These are phyloP conservation scores for Globisporangium mamillatum DNA, from an alignment of 352 stramenopile species.

Conservation along the genomic window DNA sequence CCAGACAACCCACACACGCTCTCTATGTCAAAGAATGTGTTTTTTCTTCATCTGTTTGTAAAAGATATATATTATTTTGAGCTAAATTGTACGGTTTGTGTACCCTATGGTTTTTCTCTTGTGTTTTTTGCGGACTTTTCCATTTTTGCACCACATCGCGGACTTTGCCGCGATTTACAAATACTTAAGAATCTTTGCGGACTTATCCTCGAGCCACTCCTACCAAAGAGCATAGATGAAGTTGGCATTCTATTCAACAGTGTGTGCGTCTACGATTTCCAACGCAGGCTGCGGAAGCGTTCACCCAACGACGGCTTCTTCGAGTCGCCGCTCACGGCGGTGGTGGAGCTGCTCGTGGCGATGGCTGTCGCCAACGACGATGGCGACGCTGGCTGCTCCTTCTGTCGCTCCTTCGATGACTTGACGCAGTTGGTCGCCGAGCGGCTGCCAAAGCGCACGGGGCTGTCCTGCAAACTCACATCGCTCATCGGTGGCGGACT, in stretches of 20 bases:
- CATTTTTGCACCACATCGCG: too few species aligned
- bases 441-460: constrained; percentile 16
- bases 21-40: constrained; percentile 1
- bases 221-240: not conserved
- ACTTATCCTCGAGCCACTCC: not conserved
- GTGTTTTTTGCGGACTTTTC: too few species aligned
- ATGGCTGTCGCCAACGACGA: too few species aligned
- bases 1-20: constrained; percentile 9
- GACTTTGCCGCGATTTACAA: too few species aligned
- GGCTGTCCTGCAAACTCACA: constrained; percentile 20
- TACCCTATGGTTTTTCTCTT: too few species aligned
- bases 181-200: too few species aligned
- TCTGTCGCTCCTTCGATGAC: constrained; percentile 4
- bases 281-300: constrained; percentile 33
- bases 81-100: too few species aligned
- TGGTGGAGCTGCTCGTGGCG: not conserved
- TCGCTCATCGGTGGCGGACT: constrained; percentile 13
- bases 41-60: too few species aligned
- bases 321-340: not conserved
- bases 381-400: not conserved
- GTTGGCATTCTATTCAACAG: not conserved
- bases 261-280: constrained; percentile 12
- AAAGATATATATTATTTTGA: too few species aligned
- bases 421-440: constrained; percentile 15
- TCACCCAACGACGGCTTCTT: constrained; percentile 33